These are phyloP conservation scores for Bassia scoparia DNA, from an alignment of 148 eudicot species.

Conservation along the genomic window DNA sequence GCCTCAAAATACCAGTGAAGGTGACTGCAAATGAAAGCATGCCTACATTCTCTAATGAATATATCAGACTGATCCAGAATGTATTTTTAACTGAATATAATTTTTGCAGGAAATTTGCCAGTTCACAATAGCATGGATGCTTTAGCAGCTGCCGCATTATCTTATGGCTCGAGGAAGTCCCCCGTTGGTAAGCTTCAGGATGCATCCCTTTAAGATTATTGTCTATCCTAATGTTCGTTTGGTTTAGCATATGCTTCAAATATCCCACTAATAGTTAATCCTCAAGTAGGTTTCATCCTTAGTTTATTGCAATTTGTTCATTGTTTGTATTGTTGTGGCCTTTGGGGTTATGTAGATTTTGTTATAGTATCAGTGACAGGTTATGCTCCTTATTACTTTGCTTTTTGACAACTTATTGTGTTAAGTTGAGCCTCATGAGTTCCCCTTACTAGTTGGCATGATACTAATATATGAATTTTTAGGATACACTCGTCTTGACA, in stretches of 20 bases:
- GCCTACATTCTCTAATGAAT: constrained; percentile 1
- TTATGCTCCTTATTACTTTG: no score
- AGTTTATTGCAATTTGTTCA: no score
- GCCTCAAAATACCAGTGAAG: constrained; percentile 87
- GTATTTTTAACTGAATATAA: background rate
- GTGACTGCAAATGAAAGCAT: constrained; percentile 34
- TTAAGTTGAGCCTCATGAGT: no score
- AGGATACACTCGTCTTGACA: constrained; percentile 96
- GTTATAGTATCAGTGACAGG: no score
- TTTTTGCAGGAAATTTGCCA: constrained; percentile 57
- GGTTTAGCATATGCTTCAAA: no score
- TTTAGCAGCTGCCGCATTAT: constrained; percentile 88
- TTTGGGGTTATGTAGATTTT: no score
- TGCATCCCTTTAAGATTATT: background rate
- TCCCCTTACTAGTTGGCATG: no score
- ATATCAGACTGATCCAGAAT: constrained; percentile 6
- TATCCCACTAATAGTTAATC: no score
- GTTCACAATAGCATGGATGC: constrained; percentile 98
- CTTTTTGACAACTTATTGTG: no score
- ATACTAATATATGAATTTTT: no score
- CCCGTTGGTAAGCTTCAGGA: constrained; percentile 54
- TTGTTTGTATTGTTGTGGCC: no score
- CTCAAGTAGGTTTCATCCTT: no score
- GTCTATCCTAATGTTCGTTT: background rate
- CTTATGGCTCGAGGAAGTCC: constrained; percentile 85